Evolutionary conservation across 495 filamentous ascomycete species (phyloP).

Genomic region (Podospora fimiseda): DNA sequence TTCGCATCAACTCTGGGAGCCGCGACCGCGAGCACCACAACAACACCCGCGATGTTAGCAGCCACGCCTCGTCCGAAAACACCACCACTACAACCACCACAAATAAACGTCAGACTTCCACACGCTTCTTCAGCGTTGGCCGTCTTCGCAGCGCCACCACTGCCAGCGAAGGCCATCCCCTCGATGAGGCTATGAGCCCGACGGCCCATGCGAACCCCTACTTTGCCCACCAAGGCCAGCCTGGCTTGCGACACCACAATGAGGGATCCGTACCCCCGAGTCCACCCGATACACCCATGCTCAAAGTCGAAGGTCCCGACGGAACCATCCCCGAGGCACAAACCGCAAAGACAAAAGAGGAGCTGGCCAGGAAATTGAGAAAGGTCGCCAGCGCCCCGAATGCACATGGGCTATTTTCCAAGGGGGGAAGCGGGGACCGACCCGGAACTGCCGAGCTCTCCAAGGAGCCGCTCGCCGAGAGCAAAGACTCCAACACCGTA

Average conservation of each 20-base stretch:
- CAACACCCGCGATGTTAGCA: slow-evolving; percentile 31
- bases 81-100: slow-evolving; percentile 30
- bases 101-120: slow-evolving; percentile 53
- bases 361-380: slow-evolving; percentile 83
- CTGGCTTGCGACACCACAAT: slow-evolving; percentile 87
- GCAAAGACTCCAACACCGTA: slow-evolving; percentile 49
- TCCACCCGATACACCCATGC: slow-evolving; percentile 82
- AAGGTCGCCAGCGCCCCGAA: slow-evolving; percentile 95
- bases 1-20: slow-evolving; percentile 71
- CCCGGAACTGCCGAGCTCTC: slow-evolving; percentile 74
- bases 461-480: slow-evolving; percentile 65
- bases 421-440: slow-evolving; percentile 52
- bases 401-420: slow-evolving; percentile 84
- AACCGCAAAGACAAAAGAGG: slow-evolving; percentile 78
- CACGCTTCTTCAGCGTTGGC: slow-evolving; percentile 72
- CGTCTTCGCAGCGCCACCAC: slow-evolving; percentile 78
- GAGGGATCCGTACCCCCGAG: slow-evolving; percentile 92
- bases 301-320: slow-evolving; percentile 65
- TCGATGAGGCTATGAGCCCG: slow-evolving; percentile 84
- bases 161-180: slow-evolving; percentile 84
- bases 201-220: slow-evolving; percentile 96
- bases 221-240: slow-evolving; percentile 93
- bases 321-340: slow-evolving; percentile 52
- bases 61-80: slow-evolving; percentile 7
- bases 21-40: slow-evolving; percentile 38